Percentiles rank a stretch among this genome's conserved stretches.
phyloP scores from a whole-genome alignment of 1,284 basidiomycete genomes.

The Cutaneotrichosporon mucoides region DNA sequence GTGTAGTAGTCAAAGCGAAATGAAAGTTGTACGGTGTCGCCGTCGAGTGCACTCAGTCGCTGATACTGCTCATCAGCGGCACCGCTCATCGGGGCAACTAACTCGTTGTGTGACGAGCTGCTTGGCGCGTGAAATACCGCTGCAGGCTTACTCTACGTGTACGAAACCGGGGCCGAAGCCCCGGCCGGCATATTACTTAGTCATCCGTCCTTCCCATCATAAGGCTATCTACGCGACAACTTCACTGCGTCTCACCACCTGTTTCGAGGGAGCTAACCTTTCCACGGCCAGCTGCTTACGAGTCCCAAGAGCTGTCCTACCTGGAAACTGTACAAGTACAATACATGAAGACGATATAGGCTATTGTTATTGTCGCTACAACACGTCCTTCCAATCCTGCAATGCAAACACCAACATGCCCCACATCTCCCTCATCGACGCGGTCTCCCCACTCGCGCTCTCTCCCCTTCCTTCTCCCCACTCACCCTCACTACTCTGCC shows the following conservation, averaged over 20 bases:
- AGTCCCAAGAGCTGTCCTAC: too few relatives aligned
- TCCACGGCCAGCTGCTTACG: too few relatives aligned
- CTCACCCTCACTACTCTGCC: conserved; percentile 52
- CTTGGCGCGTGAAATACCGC: too few relatives aligned
- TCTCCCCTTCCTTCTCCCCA: conserved; percentile 45
- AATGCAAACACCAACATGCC: conserved; percentile 68
- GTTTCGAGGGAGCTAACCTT: too few relatives aligned
- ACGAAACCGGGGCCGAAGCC: too few relatives aligned
- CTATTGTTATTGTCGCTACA: background rate
- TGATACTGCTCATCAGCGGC: background rate
- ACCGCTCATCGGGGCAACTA: background rate
- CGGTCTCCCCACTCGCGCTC: conserved; percentile 21
- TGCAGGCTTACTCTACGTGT: too few relatives aligned
- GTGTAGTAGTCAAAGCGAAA: conserved; percentile 3
- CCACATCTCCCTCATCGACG: conserved; percentile 56
- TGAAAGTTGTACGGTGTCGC: conserved; percentile 6
- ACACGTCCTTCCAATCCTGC: conserved; percentile 66
- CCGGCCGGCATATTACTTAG: too few relatives aligned
- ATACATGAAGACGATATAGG: background rate
- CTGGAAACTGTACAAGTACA: too few relatives aligned
- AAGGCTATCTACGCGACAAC: too few relatives aligned
- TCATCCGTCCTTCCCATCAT: too few relatives aligned
- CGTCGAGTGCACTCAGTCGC: background rate
- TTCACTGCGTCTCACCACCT: too few relatives aligned
- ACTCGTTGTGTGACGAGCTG: too few relatives aligned